Conservation (phyloP, 176 grass and related monocot species). For the Pontederia crassipes region DNA sequence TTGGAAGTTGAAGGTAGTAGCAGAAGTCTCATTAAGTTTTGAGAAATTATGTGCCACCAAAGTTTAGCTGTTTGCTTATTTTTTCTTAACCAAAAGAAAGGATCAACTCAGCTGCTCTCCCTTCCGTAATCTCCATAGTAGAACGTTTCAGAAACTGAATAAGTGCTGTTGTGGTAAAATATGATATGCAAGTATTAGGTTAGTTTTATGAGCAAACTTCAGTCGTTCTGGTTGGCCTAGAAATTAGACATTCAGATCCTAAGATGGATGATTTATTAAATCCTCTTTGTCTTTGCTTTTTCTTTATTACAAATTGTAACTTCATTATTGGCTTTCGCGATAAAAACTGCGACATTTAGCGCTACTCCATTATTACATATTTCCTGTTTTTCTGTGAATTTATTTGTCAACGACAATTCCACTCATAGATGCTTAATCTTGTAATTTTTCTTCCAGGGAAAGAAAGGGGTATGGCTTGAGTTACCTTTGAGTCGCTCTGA, state of each 20-base stretch:
- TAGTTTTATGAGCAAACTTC: no score
- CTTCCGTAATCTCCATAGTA: no score
- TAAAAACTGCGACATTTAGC: neutral
- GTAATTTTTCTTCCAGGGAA: constrained; percentile 36
- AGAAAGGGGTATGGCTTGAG: constrained; percentile 90
- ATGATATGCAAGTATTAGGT: no score
- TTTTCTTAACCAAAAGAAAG: neutral
- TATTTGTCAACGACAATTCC: neutral
- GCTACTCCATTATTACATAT: neutral
- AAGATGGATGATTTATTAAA: no score
- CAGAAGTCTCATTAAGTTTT: neutral
- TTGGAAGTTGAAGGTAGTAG: constrained; percentile 37
- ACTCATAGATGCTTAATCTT: no score
- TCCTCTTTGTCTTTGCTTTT: no score
- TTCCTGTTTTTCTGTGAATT: neutral
- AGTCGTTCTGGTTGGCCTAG: no score
- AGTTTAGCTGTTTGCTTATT: neutral
- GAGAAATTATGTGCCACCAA: neutral
- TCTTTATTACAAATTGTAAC: no score
- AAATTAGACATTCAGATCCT: no score
- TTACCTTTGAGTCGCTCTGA: constrained; percentile 58
- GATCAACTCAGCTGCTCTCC: no score
- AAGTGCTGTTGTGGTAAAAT: no score
- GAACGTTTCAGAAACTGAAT: no score
- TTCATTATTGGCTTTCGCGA: neutral